These are phyloP conservation scores for Bruguiera hainesii DNA, from an alignment of 441 rosid genomes.

Conservation along the genomic window DNA sequence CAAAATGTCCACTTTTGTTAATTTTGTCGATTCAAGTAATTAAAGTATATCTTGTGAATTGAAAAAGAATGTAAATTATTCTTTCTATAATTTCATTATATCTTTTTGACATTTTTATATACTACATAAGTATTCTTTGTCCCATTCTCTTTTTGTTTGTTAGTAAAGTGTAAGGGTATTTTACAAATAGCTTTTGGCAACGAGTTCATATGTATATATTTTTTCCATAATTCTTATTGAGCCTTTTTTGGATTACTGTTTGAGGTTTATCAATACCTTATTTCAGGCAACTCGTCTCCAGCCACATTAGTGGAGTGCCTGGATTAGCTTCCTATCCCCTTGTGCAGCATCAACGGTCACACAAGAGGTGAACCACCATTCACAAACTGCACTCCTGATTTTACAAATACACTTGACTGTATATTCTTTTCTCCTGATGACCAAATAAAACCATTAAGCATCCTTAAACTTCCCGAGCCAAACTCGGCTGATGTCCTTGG, in stretches of 20 bases:
- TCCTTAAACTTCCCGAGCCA: conserved; percentile 59
- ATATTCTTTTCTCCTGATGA: conserved; percentile 69
- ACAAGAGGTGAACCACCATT: conserved; percentile 81
- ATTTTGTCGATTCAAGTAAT: too few relatives aligned
- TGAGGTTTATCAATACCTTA: conserved; percentile 79
- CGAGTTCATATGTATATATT: background rate
- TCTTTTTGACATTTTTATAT: too few relatives aligned
- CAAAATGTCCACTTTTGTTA: too few relatives aligned
- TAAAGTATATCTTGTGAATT: too few relatives aligned
- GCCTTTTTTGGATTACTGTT: conserved; percentile 8
- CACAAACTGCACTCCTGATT: conserved; percentile 85
- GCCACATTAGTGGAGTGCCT: conserved; percentile 26
- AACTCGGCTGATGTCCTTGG: conserved; percentile 60
- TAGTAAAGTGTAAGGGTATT: background rate
- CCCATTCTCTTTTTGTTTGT: background rate
- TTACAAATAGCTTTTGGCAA: background rate
- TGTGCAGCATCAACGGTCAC: conserved; percentile 63
- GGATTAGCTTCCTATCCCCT: conserved; percentile 57
- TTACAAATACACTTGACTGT: conserved; percentile 77
- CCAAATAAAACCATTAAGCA: conserved; percentile 49
- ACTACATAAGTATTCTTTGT: too few relatives aligned
- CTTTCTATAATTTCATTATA: too few relatives aligned
- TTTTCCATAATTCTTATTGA: background rate
- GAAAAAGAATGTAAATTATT: too few relatives aligned
- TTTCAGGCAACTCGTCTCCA: conserved; percentile 45